These are phyloP conservation scores for Lantana camara DNA, from an alignment of 257 asterid genomes.

Conservation along the genomic window DNA sequence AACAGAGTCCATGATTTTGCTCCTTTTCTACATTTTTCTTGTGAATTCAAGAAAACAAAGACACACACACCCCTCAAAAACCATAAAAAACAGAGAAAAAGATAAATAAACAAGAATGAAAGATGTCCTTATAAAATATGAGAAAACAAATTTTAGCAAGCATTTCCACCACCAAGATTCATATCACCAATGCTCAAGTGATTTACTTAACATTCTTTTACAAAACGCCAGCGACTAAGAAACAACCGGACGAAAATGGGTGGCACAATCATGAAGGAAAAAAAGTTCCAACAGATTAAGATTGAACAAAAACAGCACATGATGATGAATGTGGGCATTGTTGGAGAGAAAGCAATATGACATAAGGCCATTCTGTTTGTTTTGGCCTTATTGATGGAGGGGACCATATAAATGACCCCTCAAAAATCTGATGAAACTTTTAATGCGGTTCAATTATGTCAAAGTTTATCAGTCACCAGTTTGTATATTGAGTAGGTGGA, in stretches of 20 bases:
- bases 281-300: slow-evolving; percentile 23
- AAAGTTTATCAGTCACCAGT: slow-evolving; percentile 1
- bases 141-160: too few relatives aligned
- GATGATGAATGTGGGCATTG: slow-evolving; percentile 37
- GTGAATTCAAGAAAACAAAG: neutral
- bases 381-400: slow-evolving; percentile 31
- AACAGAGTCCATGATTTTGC: too few relatives aligned
- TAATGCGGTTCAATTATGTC: slow-evolving; percentile 21
- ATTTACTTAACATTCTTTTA: neutral
- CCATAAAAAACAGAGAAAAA: neutral
- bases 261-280: neutral
- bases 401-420: slow-evolving; percentile 37
- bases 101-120: neutral
- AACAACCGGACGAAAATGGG: neutral
- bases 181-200: too few relatives aligned
- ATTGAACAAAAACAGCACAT: slow-evolving; percentile 41
- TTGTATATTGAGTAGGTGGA: neutral
- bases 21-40: neutral
- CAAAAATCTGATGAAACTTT: slow-evolving; percentile 9
- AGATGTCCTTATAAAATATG: too few relatives aligned
- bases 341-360: slow-evolving; percentile 54
- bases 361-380: slow-evolving; percentile 27
- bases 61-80: too few relatives aligned
- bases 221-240: neutral
- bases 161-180: too few relatives aligned